Percentiles rank a stretch among this genome's conserved stretches.
These are phyloP conservation scores for Cornus controversa DNA, from an alignment of 148 eudicot species.

Conservation along the genomic window DNA sequence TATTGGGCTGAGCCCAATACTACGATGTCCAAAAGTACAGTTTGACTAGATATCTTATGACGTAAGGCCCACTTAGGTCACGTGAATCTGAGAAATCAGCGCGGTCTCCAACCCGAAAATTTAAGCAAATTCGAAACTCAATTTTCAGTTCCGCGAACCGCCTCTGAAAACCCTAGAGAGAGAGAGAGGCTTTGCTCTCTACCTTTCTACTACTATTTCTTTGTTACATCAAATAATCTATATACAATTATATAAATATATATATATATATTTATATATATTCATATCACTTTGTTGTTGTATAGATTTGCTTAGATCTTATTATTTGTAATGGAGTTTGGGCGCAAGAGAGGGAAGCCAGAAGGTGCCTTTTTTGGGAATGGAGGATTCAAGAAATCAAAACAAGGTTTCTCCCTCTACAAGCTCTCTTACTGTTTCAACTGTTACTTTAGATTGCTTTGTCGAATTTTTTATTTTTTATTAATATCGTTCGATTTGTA, in stretches of 20 bases:
- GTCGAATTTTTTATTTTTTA: background rate
- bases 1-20: background rate
- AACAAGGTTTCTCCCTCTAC: constrained; percentile 9
- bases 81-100: background rate
- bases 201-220: too few species aligned
- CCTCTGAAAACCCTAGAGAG: background rate
- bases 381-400: constrained; percentile 18
- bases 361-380: constrained; percentile 4
- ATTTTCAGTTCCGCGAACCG: constrained; percentile 13
- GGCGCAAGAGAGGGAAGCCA: constrained; percentile 15
- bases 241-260: too few species aligned
- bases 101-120: constrained; percentile 6
- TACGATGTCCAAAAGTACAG: background rate
- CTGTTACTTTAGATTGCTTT: background rate
- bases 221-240: background rate
- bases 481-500: background rate
- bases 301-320: background rate
- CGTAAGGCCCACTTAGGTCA: background rate
- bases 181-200: background rate
- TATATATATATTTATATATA: too few species aligned
- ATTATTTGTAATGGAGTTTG: constrained; percentile 9
- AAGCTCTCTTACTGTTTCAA: background rate
- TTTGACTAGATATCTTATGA: background rate
- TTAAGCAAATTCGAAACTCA: constrained; percentile 15
- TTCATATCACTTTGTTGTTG: background rate